phyloP scores from a whole-genome alignment of 2,329 filamentous ascomycete genomes.

The Hymenoscyphus infarciens region DNA sequence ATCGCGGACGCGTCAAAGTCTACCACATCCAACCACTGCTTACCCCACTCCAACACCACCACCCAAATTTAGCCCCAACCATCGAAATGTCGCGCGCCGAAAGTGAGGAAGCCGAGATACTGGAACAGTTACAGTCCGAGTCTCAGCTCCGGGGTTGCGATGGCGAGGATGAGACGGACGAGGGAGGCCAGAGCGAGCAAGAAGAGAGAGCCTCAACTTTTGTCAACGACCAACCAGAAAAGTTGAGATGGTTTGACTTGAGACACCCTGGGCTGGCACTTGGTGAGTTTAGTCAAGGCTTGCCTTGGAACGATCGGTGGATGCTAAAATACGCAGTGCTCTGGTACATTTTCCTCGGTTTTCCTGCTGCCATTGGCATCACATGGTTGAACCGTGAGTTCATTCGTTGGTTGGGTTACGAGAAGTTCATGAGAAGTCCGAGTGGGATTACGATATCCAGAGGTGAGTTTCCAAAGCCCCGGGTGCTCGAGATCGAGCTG shows the following conservation, averaged over 20 bases:
- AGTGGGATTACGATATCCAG: slow-evolving; percentile 8
- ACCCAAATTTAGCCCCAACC: neutral
- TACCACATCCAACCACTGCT: neutral
- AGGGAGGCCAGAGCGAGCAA: slow-evolving; percentile 1
- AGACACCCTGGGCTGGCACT: neutral
- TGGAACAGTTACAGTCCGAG: slow-evolving; percentile 11
- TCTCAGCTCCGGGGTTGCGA: slow-evolving; percentile 9
- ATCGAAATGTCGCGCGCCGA: neutral
- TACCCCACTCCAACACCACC: neutral
- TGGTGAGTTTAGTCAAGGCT: neutral
- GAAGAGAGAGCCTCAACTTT: neutral
- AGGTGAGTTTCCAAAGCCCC: neutral
- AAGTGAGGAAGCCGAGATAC: slow-evolving; percentile 2
- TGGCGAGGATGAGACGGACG: neutral
- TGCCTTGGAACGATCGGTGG: neutral
- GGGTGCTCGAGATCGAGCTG: neutral
- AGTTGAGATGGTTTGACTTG: neutral
- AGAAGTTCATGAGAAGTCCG: slow-evolving; percentile 15
- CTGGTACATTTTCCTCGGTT: slow-evolving; percentile 11
- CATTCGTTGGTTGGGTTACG: slow-evolving; percentile 12
- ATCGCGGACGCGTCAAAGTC: neutral
- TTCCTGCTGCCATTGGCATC: slow-evolving; percentile 16
- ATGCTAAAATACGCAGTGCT: neutral
- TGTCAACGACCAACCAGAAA: neutral
- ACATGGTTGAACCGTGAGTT: slow-evolving; percentile 5